These are phyloP conservation scores for Hypoxylon sp. DNA, from an alignment of 2,329 filamentous ascomycete genomes.

Conservation along the genomic window DNA sequence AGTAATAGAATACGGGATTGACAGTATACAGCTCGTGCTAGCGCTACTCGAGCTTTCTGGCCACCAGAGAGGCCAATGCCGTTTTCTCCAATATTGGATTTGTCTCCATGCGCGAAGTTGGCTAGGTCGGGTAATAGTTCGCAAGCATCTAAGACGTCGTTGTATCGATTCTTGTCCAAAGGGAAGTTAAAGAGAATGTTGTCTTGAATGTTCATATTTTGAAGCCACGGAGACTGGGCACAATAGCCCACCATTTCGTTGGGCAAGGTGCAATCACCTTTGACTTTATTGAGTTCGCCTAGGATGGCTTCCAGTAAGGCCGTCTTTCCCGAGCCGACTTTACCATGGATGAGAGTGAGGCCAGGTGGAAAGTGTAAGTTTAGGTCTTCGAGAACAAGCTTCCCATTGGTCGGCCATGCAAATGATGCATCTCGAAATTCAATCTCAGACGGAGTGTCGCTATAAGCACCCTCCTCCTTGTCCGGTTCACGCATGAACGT, in stretches of 20 bases:
- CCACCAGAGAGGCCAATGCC: conserved; percentile 75
- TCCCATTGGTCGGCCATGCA: conserved; percentile 79
- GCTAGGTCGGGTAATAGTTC: conserved; percentile 70
- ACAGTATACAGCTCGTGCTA: conserved; percentile 75
- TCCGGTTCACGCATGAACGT: conserved; percentile 89
- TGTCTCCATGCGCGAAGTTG: conserved; percentile 70
- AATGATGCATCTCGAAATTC: conserved; percentile 77
- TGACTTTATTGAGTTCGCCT: conserved; percentile 76
- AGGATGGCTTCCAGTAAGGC: conserved; percentile 71
- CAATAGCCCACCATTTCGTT: conserved; percentile 68
- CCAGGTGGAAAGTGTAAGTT: conserved; percentile 64
- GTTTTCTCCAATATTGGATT: conserved; percentile 73
- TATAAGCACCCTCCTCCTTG: conserved; percentile 68
- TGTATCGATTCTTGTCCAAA: conserved; percentile 70
- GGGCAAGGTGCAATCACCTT: conserved; percentile 64
- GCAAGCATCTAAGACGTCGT: conserved; percentile 72
- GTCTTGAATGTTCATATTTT: conserved; percentile 75
- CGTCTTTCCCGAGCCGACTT: conserved; percentile 73
- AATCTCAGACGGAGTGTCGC: conserved; percentile 60
- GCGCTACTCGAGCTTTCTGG: conserved; percentile 73
- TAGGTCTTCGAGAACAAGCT: conserved; percentile 65
- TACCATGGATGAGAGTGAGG: conserved; percentile 70
- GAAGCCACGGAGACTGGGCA: conserved; percentile 75
- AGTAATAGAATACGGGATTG: conserved; percentile 69
- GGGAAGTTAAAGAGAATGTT: conserved; percentile 75